Conservation (phyloP, 2,329 filamentous ascomycete genomes). For the Didymosphaeria variabile region DNA sequence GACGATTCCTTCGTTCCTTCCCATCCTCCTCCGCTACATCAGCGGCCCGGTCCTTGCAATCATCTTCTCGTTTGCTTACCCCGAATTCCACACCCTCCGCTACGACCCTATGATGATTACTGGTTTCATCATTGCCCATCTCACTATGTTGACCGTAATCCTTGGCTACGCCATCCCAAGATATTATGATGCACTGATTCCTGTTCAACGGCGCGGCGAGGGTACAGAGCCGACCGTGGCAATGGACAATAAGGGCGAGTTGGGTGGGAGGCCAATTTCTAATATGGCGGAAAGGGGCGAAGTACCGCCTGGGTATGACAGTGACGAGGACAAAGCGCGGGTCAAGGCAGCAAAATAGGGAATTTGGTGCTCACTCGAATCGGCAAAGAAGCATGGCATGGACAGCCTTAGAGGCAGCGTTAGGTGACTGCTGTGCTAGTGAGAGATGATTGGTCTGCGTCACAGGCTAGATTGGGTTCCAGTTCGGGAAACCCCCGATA, state of each 20-base stretch:
- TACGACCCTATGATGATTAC: conserved; percentile 49
- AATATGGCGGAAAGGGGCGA: conserved; percentile 14
- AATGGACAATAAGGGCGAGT: conserved; percentile 38
- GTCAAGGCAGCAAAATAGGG: neutral
- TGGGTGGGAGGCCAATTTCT: conserved; percentile 28
- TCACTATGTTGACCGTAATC: conserved; percentile 56
- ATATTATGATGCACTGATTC: conserved; percentile 64
- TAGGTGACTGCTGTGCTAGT: neutral
- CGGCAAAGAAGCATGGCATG: neutral
- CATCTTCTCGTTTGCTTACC: conserved; percentile 47
- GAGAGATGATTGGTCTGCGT: neutral
- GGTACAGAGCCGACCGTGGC: conserved; percentile 50
- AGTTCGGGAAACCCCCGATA: too few species aligned
- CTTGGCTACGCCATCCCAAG: conserved; percentile 62
- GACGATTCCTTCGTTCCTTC: conserved; percentile 63
- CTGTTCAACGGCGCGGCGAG: conserved; percentile 56
- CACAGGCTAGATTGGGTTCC: neutral
- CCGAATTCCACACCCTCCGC: conserved; percentile 41
- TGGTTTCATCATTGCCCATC: conserved; percentile 42
- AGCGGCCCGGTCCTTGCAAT: conserved; percentile 45
- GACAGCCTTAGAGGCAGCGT: neutral
- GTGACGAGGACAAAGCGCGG: neutral
- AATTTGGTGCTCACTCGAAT: too few species aligned
- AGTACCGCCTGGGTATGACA: neutral
- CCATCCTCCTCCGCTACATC: conserved; percentile 53